A percentile compares a stretch with the other conserved stretches of the same genome.
Conservation (phyloP, 352 stramenopile species). For the Pythium scleroteichum region DNA sequence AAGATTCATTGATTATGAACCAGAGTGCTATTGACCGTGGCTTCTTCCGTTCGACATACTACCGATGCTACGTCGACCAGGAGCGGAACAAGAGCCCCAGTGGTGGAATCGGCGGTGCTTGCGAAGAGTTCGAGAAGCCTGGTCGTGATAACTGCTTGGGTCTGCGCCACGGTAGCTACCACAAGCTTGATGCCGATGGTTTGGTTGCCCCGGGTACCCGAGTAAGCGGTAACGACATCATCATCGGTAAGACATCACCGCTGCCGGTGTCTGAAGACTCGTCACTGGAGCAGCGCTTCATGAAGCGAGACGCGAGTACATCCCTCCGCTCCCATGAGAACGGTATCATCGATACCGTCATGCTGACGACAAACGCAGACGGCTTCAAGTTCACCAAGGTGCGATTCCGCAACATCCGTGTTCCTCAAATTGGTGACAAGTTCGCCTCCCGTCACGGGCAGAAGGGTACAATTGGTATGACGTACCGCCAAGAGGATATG, state of each 20-base stretch:
- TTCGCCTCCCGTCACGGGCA: slow-evolving; percentile 93
- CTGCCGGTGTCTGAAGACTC: slow-evolving; percentile 78
- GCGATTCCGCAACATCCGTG: slow-evolving; percentile 97
- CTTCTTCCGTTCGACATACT: slow-evolving; percentile 99
- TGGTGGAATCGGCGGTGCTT: slow-evolving; percentile 64
- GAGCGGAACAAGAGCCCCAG: slow-evolving; percentile 86
- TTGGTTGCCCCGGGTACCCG: slow-evolving; percentile 95
- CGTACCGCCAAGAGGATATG: slow-evolving; percentile 99
- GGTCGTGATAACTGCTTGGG: slow-evolving; percentile 93
- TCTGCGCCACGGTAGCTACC: slow-evolving; percentile 96
- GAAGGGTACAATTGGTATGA: slow-evolving; percentile 99
- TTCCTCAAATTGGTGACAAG: slow-evolving; percentile 99
- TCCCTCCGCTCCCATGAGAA: slow-evolving; percentile 98
- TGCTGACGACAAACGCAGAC: slow-evolving; percentile 98
- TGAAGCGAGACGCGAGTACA: slow-evolving; percentile 97
- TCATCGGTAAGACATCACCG: slow-evolving; percentile 99
- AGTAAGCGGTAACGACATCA: slow-evolving; percentile 97
- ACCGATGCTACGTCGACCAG: slow-evolving; percentile 98
- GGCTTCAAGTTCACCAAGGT: slow-evolving; percentile 98
- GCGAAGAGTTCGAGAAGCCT: slow-evolving; percentile 96
- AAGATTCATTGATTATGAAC: slow-evolving; percentile 99
- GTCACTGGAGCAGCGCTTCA: slow-evolving; percentile 87
- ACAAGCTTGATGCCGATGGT: slow-evolving; percentile 98
- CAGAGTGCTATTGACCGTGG: slow-evolving; percentile 99
- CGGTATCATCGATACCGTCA: slow-evolving; percentile 99